Base-by-base conservation (phyloP, 345 rosid genomes). In the Psidium friedrichsthalianum region DNA sequence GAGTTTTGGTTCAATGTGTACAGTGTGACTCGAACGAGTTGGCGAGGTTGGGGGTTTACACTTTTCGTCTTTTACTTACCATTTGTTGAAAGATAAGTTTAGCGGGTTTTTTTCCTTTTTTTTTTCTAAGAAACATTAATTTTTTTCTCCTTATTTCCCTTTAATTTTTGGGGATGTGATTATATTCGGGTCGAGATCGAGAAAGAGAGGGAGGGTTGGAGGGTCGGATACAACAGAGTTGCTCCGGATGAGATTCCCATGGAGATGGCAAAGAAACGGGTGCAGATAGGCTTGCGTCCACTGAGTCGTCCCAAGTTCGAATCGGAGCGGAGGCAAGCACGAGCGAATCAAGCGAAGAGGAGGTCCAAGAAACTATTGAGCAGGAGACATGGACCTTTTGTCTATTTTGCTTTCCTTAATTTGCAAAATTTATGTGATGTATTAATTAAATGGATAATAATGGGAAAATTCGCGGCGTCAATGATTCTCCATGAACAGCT, bases 301-400 rank as follows among this genome's bases (percentile, higher is more conserved):
- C 93, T 92, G 91, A 92, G 96, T 95, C 95, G 90, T 95, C 96
- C 96, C 90, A 89, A 85, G 93, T 91, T 92, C 85, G 56, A 86
- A 82, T 90, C 87, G 89, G 93, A 90, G 90, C 61, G 85, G 89
- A 90, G 87, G 86, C 82, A 5, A 32, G 40, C 36, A 18, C 14
- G 47, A 69, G 80, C 80, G 25, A 69, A 69, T 69, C 7, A 18
- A 69, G 47, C 80, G 49, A 86, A 85, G 90, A 84, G 80, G 90
- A 47, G 64, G 51, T 32, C 51, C 74, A 18, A 40, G 84, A 83
- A 18, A 24, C 80, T 32, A 69, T 16, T 32, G 78, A 32, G 21
- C 74, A 29, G 21, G 74, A 27, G 11, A 18, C 3, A 56, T 69
- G 47, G 80, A 69, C 36, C 47, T 69, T 18, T 18, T 36, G 80